Base-by-base conservation (phyloP, 2,329 filamentous ascomycete species). In the Graphiopsis chlorocephala region DNA sequence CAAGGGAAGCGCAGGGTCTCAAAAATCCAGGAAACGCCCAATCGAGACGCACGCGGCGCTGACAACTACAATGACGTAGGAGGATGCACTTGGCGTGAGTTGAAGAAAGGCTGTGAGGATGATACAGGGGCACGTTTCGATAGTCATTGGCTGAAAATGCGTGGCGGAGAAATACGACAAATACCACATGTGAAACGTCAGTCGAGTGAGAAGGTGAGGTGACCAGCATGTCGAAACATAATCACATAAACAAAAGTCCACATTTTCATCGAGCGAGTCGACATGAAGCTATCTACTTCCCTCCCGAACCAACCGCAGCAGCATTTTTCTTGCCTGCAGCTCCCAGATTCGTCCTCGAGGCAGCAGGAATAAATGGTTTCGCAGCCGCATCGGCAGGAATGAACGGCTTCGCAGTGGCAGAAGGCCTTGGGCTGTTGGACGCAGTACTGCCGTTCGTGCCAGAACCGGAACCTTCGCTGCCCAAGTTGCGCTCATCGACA, bases 361-460 rank as follows among this genome's bases (percentile, higher is more conserved):
- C 64, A 35, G 66, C 66, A 25, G 74, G 73, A 31, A 74, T 63
- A 66, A 75, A 75, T 52, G 70, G 69, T 63, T 73, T 72, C 29
- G 55, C 62, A 26, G 53, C 45, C 23, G 74, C 73, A 61, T 76
- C 72, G 35, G 66, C 66, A 25, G 74, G 73, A 38, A 73, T 65
- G 67, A 75, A 75, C 56, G 70, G 69, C 64, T 73, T 72, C 29
- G 62, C 62, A 23, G 53, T 64, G n/a, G 74, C 73, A 58, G 35
- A 33, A 38, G 74, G 73, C 25, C 72, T 68, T 45, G 74, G 74
- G 58, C 72, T 74, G 61, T 73, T 76, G 26, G 73, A 75, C 25
- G 62, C 65, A 28, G 65, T 65, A 55, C 65, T 66, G 23, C 72
- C 73, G 66, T 71, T 70, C 26, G 68, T 64, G 55, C 66, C 67